Conservation (phyloP, 768 basidiomycete species). For the Tricholoma sp. region DNA sequence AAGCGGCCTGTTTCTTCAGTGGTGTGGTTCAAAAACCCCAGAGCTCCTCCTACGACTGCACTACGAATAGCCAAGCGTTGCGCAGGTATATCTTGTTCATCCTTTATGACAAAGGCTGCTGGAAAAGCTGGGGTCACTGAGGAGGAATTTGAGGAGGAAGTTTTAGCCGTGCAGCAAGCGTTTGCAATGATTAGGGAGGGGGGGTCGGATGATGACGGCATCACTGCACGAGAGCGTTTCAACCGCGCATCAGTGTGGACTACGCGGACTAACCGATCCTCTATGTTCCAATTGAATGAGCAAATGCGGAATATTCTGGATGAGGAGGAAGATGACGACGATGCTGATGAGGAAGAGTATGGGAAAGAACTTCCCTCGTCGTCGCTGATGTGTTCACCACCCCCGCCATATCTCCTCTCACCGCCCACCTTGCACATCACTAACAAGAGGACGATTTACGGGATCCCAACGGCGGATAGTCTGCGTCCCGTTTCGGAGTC, state of each 20-base stretch:
- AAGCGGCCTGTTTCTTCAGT: conserved; percentile 1
- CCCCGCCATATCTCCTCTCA: conserved; percentile 11
- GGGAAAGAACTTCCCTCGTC: conserved; percentile 2
- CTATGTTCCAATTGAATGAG: background rate
- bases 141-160: conserved; percentile 9
- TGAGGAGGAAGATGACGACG: background rate
- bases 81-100: background rate
- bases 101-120: background rate
- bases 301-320: background rate
- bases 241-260: conserved; percentile 15
- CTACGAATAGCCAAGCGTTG: conserved; percentile 17
- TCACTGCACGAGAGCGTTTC: conserved; percentile 13
- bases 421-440: background rate
- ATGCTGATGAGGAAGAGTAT: conserved; percentile 8
- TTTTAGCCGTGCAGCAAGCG: conserved; percentile 13
- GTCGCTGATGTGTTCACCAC: conserved; percentile 6
- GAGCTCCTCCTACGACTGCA: conserved; percentile 6
- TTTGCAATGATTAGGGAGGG: conserved; percentile 6
- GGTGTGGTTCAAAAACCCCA: conserved; percentile 1
- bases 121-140: conserved; percentile 2
- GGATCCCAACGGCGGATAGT: background rate
- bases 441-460: background rate
- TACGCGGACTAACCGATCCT: conserved; percentile 6
- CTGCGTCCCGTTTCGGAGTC: conserved; percentile 1
- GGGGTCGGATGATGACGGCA: conserved; percentile 2